Base-by-base conservation (phyloP, 1,139 yeast species). In the Yamadazyma mexicana region DNA sequence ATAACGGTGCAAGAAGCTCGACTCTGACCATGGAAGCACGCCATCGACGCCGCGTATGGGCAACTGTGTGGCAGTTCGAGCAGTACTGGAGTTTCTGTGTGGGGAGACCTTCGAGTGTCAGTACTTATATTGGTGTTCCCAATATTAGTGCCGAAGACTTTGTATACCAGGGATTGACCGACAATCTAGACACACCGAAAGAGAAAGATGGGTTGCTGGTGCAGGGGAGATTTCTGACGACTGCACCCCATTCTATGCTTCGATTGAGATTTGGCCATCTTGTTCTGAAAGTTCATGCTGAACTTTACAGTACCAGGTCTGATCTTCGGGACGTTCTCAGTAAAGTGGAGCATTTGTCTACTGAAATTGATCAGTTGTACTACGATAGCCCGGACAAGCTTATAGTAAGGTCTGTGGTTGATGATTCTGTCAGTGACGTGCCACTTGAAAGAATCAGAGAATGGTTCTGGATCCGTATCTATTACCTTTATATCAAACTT, bases 61-160 rank as follows among this genome's bases (percentile, higher is more conserved):
- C 28, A 10, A 34, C 31, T 34, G 42, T 39, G 5, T 46, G 49
- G 49, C 49, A 44, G 27, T 44, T 44, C 26, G 46, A 46, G 22
- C 39, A 46, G 18, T 46, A 46, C 23, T 46, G 49, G 49, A 46
- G 49, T 32, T 44, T 46, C 16, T 44, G 48, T 37, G 49, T 46
- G 1, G 49, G 49, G 2, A 36, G 49, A 31, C 48, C 48, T 9
- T 35, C 40, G 27, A 33, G 45, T 14, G 22, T 40, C 17, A 34
- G 45, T 32, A 43, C 37, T 9, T 25, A 37, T 25, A 37, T 46
- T 15, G 30, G 32, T 3, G 16, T 30, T 5, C 50, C 50, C 6
- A 18, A 25, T 16, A 35, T 45, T 3, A 37, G 17, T 12, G 34
- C 24, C 3, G 40, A 39, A 30, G 47, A 38, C 25, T 43, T 46